These are phyloP conservation scores for Leucaena leucocephala DNA, from an alignment of 306 rosid genomes.

Conservation along the genomic window DNA sequence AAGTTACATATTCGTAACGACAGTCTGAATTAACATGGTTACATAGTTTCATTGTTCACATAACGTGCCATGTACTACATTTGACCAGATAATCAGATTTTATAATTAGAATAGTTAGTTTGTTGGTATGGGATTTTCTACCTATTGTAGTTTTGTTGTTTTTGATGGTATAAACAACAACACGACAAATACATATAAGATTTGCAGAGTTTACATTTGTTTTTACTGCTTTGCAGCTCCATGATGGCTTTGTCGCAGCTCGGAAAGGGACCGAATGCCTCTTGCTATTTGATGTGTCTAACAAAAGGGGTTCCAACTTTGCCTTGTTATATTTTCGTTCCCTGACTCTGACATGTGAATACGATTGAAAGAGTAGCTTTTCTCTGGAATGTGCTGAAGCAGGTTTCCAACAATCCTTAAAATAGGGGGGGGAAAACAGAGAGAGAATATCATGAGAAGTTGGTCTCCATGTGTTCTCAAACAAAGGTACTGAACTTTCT, in stretches of 20 bases:
- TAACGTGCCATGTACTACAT: background rate
- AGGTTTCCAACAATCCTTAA: background rate
- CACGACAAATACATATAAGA: background rate
- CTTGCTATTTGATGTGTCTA: background rate
- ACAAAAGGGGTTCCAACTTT: background rate
- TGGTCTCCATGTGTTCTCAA: background rate
- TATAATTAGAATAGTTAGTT: background rate
- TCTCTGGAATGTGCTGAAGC: background rate
- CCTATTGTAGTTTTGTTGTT: background rate
- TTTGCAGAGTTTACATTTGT: constrained; percentile 7
- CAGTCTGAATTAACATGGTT: background rate
- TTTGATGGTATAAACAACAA: background rate
- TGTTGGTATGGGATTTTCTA: background rate
- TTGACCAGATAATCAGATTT: background rate
- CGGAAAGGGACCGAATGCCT: constrained; percentile 6
- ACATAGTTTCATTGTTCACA: background rate
- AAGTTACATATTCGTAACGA: background rate
- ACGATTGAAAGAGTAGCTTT: background rate
- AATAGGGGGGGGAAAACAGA: no score
- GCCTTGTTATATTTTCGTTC: background rate
- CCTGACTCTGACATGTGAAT: background rate
- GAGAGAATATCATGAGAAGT: background rate
- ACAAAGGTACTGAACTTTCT: background rate
- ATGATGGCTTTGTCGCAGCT: background rate
- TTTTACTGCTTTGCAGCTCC: constrained; percentile 25